A percentile compares a stretch with the other conserved stretches of the same genome.
These are phyloP conservation scores for Gastroboletus turbinatus DNA, from an alignment of 1,284 basidiomycete species.

Conservation along the genomic window DNA sequence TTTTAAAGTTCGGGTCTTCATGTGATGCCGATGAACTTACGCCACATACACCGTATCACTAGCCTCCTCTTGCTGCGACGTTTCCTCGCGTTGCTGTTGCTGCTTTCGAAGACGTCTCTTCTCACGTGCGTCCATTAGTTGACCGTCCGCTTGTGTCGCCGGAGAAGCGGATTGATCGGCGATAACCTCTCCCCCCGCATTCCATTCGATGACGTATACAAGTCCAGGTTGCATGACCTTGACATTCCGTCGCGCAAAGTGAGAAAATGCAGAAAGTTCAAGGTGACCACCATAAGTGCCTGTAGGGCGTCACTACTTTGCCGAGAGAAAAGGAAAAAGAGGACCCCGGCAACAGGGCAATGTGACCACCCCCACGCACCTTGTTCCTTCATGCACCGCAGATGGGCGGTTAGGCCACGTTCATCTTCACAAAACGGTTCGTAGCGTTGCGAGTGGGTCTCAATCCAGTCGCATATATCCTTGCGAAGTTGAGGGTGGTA, in stretches of 20 bases:
- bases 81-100: slow-evolving; percentile 34
- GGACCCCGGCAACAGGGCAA: slow-evolving; percentile 2
- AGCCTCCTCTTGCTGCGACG: slow-evolving; percentile 31
- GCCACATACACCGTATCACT: slow-evolving; percentile 69
- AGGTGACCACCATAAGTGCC: slow-evolving; percentile 91
- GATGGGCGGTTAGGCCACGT: slow-evolving; percentile 67
- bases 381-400: slow-evolving; percentile 73
- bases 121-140: slow-evolving; percentile 35
- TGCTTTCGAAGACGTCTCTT: slow-evolving; percentile 30
- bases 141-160: slow-evolving; percentile 28
- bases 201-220: slow-evolving; percentile 81
- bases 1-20: slow-evolving; percentile 8
- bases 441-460: slow-evolving; percentile 67
- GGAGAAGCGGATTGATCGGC: slow-evolving; percentile 28
- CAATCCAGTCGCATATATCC: slow-evolving; percentile 84
- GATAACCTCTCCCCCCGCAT: slow-evolving; percentile 46
- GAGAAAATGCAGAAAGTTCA: slow-evolving; percentile 87
- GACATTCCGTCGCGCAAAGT: slow-evolving; percentile 74
- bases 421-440: slow-evolving; percentile 90
- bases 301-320: slow-evolving; percentile 28
- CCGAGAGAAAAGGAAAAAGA: neutral
- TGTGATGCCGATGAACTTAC: slow-evolving; percentile 47
- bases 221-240: slow-evolving; percentile 91
- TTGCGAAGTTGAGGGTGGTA: slow-evolving; percentile 69
- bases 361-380: slow-evolving; percentile 43